phyloP scores from a whole-genome alignment of 2,329 filamentous ascomycete species.

The Chrysosporium keratinophilum region DNA sequence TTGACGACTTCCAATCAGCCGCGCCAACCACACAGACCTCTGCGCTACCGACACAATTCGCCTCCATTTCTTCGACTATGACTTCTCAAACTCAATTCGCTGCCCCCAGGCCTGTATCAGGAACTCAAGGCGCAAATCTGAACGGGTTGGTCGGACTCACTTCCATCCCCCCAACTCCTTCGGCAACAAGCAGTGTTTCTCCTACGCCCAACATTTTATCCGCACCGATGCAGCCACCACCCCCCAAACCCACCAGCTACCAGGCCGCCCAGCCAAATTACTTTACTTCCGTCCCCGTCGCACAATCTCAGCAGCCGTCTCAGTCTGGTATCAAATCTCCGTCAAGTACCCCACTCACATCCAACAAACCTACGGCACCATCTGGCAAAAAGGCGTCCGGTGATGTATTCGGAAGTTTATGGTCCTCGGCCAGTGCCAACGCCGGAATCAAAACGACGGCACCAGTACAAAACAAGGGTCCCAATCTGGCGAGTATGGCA shows the following conservation, averaged over 20 bases:
- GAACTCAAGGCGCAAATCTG: constrained; percentile 66
- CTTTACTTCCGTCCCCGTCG: constrained; percentile 64
- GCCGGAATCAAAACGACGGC: constrained; percentile 63
- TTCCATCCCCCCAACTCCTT: constrained; percentile 65
- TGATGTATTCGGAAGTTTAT: constrained; percentile 83
- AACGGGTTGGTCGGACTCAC: constrained; percentile 69
- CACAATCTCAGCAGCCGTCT: constrained; percentile 27
- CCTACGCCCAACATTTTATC: constrained; percentile 44
- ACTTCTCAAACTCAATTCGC: constrained; percentile 58
- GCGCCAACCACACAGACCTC: constrained; percentile 44
- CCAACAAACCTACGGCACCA: constrained; percentile 42
- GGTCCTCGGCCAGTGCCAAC: constrained; percentile 58
- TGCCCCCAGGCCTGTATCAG: constrained; percentile 75
- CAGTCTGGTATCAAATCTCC: constrained; percentile 28
- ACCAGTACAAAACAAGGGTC: constrained; percentile 52
- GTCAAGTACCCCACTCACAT: constrained; percentile 31
- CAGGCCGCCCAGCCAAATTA: constrained; percentile 83
- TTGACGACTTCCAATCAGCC: constrained; percentile 95
- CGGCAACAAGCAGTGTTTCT: constrained; percentile 43
- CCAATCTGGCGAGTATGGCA: constrained; percentile 86
- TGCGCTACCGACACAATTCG: constrained; percentile 28
- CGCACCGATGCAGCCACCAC: constrained; percentile 34
- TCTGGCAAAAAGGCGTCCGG: constrained; percentile 40
- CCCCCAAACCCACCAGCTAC: constrained; percentile 53
- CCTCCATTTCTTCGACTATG: constrained; percentile 35